These are phyloP conservation scores for Beauveria rudraprayagi DNA, from an alignment of 2,329 filamentous ascomycete species.

Conservation along the genomic window DNA sequence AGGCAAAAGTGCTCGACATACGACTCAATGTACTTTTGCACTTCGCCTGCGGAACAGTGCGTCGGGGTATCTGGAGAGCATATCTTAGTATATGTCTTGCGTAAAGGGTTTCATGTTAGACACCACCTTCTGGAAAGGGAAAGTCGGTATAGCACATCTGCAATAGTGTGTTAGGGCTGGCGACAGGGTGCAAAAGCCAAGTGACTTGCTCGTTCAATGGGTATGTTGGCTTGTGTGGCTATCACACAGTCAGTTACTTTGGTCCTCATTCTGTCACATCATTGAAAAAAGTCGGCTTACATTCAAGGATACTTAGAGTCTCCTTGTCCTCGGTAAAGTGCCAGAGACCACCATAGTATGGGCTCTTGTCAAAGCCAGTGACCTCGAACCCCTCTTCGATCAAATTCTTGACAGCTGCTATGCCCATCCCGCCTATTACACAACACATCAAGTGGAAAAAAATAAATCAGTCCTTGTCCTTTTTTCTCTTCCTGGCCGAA, in stretches of 20 bases:
- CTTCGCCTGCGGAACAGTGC: conserved; percentile 18
- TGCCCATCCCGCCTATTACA: not conserved
- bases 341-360: conserved; percentile 36
- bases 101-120: conserved; percentile 1
- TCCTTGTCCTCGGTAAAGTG: conserved; percentile 28
- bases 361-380: conserved; percentile 34
- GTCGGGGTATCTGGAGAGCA: conserved; percentile 11
- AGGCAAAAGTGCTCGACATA: conserved; percentile 27
- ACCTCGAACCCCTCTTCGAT: conserved; percentile 37
- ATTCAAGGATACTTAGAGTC: conserved; percentile 1
- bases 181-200: too few species aligned
- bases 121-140: conserved; percentile 21
- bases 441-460: not conserved
- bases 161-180: not conserved
- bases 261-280: too few species aligned
- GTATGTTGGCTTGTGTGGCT: conserved; percentile 26
- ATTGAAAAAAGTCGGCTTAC: not conserved
- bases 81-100: not conserved
- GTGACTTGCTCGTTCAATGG: conserved; percentile 21
- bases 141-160: conserved; percentile 31
- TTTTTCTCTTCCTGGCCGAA: not conserved
- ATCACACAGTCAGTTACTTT: not conserved
- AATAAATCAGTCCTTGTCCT: not conserved
- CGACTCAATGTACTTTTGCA: conserved; percentile 25
- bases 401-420: conserved; percentile 29